phyloP scores from a whole-genome alignment of 1,284 basidiomycete genomes.

The Ceratobasidium sp. region DNA sequence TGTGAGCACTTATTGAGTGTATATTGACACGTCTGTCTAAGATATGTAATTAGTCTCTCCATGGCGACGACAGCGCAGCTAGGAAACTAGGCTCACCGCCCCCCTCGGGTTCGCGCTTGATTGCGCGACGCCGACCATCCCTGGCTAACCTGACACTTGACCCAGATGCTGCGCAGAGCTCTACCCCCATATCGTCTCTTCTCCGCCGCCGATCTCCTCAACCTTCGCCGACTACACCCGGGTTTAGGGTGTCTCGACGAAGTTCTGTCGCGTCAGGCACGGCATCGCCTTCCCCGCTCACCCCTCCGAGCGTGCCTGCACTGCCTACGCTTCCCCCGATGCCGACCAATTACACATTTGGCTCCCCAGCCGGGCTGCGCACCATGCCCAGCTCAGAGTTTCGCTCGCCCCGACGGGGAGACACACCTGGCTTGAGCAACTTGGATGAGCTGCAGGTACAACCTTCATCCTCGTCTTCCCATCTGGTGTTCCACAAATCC shows the following conservation, averaged over 20 bases:
- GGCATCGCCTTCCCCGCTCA: conserved; percentile 41
- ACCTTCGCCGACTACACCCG: conserved; percentile 39
- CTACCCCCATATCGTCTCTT: conserved; percentile 40
- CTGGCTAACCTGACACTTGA: conserved; percentile 41
- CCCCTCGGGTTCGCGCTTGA: conserved; percentile 34
- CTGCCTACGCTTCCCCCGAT: conserved; percentile 43
- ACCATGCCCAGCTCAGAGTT: conserved; percentile 43
- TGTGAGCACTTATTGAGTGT: conserved; percentile 6
- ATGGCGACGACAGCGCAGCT: conserved; percentile 20
- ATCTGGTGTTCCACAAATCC: conserved; percentile 7
- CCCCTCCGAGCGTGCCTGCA: conserved; percentile 41
- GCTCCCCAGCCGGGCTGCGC: conserved; percentile 31
- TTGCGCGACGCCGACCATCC: conserved; percentile 41
- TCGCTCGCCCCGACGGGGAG: conserved; percentile 36
- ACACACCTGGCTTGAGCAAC: conserved; percentile 14
- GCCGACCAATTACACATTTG: conserved; percentile 40
- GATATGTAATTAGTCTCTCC: conserved; percentile 25
- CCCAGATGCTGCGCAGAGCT: conserved; percentile 39
- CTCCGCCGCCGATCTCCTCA: conserved; percentile 42
- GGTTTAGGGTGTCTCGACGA: conserved; percentile 36
- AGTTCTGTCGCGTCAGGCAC: conserved; percentile 41
- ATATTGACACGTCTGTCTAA: background rate
- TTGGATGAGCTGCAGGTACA: conserved; percentile 42
- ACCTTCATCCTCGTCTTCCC: conserved; percentile 14
- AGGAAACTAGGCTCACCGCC: conserved; percentile 29